Conservation (phyloP, 306 rosid species). For the Castanopsis chinensis region DNA sequence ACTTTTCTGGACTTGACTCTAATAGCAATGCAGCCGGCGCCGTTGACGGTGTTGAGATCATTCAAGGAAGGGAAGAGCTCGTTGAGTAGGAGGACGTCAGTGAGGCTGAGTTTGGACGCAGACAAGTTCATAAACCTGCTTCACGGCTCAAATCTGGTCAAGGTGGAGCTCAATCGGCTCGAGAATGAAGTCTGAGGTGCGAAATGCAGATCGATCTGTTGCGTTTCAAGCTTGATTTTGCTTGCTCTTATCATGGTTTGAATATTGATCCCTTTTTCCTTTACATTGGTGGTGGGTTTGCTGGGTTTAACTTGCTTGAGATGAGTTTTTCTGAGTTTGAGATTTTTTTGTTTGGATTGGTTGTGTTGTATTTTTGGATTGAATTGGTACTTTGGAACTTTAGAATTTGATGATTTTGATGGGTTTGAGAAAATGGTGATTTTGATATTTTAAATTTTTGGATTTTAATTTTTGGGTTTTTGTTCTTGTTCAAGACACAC, state of each 20-base stretch:
- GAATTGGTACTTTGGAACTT: too few species aligned
- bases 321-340: too few species aligned
- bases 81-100: conserved; percentile 64
- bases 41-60: conserved; percentile 73
- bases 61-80: conserved; percentile 88
- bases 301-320: neutral
- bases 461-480: too few species aligned
- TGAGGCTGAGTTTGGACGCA: conserved; percentile 87
- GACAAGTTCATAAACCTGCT: conserved; percentile 85
- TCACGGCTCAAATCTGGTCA: conserved; percentile 99
- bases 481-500: too few species aligned
- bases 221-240: conserved; percentile 35
- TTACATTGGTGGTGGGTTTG: conserved; percentile 18
- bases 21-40: conserved; percentile 39
- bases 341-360: too few species aligned
- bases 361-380: too few species aligned
- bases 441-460: too few species aligned
- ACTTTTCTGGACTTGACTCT: neutral
- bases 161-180: conserved; percentile 95
- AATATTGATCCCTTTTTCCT: conserved; percentile 13
- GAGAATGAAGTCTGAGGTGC: conserved; percentile 98
- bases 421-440: too few species aligned
- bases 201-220: conserved; percentile 81
- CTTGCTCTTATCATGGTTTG: neutral
- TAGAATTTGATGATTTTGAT: too few species aligned